phyloP scores from a whole-genome alignment of 2,329 filamentous ascomycete species.

The Dactylellina parvicollis region DNA sequence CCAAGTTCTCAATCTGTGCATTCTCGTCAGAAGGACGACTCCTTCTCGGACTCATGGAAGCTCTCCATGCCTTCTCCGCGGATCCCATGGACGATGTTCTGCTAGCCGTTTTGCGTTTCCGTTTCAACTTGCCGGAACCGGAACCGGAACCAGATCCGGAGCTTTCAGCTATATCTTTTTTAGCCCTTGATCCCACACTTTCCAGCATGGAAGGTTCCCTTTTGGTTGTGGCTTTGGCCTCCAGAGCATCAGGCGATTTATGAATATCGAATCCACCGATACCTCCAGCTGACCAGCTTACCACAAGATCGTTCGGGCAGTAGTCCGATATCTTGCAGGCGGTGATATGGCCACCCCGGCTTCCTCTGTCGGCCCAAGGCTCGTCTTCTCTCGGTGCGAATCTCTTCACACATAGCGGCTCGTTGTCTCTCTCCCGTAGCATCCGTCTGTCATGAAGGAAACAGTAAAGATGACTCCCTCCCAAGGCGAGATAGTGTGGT shows the following conservation, averaged over 20 bases:
- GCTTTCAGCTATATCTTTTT: constrained; percentile 59
- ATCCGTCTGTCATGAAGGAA: constrained; percentile 76
- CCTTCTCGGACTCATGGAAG: constrained; percentile 64
- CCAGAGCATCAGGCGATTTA: constrained; percentile 68
- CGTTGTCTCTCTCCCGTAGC: constrained; percentile 69
- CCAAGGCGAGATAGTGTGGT: constrained; percentile 75
- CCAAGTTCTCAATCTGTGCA: constrained; percentile 64
- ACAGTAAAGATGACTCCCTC: constrained; percentile 74
- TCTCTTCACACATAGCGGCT: constrained; percentile 71
- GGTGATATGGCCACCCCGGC: constrained; percentile 69
- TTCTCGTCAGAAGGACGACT: constrained; percentile 61
- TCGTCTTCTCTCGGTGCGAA: constrained; percentile 72
- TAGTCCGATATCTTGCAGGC: constrained; percentile 77
- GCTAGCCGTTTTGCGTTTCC: constrained; percentile 67
- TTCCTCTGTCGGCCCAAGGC: constrained; percentile 59
- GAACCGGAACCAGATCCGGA: constrained; percentile 57
- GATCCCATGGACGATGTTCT: constrained; percentile 61
- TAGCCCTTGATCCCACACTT: constrained; percentile 58
- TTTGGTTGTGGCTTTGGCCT: constrained; percentile 59
- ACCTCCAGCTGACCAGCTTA: constrained; percentile 74
- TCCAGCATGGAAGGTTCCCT: constrained; percentile 57
- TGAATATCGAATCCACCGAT: constrained; percentile 75
- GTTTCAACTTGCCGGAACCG: constrained; percentile 64
- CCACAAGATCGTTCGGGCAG: constrained; percentile 73
- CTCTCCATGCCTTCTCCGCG: constrained; percentile 62